Percentiles rank a stretch among this genome's conserved stretches.
Evolutionary conservation across 2,329 filamentous ascomycete genomes (phyloP).

Genomic region (Colletotrichum sansevieriae): DNA sequence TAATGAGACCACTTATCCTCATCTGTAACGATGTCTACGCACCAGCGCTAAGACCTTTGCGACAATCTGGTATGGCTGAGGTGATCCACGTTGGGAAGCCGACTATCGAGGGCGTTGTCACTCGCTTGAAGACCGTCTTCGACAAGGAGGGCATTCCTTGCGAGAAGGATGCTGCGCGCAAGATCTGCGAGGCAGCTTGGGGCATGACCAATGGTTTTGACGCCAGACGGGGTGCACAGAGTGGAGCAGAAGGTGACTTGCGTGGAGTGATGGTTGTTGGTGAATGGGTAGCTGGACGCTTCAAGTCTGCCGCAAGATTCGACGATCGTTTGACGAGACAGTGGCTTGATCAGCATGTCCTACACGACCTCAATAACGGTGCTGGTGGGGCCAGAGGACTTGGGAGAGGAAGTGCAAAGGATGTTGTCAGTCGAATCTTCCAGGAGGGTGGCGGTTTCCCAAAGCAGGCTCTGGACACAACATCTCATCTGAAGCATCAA

Average conservation of each 20-base stretch:
- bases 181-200: conserved; percentile 86
- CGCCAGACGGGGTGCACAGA: conserved; percentile 75
- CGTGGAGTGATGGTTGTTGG: conserved; percentile 87
- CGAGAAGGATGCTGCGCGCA: conserved; percentile 89
- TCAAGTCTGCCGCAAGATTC: conserved; percentile 63
- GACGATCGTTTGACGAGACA: conserved; percentile 73
- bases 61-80: conserved; percentile 88
- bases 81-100: conserved; percentile 93
- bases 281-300: conserved; percentile 85
- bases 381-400: conserved; percentile 79
- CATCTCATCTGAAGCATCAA: conserved; percentile 50
- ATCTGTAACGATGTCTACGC: conserved; percentile 99
- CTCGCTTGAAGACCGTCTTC: conserved; percentile 85
- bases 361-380: conserved; percentile 76
- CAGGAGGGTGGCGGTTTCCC: conserved; percentile 84
- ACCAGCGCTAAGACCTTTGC: conserved; percentile 84
- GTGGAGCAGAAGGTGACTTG: conserved; percentile 78
- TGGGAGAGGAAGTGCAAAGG: conserved; percentile 78
- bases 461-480: conserved; percentile 62
- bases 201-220: conserved; percentile 81
- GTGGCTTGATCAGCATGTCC: conserved; percentile 81
- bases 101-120: conserved; percentile 85
- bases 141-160: conserved; percentile 89
- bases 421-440: conserved; percentile 84
- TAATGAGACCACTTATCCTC: conserved; percentile 89